Evolutionary conservation across 176 grass and related monocot species (phyloP).

Genomic region (Carex parvula): DNA sequence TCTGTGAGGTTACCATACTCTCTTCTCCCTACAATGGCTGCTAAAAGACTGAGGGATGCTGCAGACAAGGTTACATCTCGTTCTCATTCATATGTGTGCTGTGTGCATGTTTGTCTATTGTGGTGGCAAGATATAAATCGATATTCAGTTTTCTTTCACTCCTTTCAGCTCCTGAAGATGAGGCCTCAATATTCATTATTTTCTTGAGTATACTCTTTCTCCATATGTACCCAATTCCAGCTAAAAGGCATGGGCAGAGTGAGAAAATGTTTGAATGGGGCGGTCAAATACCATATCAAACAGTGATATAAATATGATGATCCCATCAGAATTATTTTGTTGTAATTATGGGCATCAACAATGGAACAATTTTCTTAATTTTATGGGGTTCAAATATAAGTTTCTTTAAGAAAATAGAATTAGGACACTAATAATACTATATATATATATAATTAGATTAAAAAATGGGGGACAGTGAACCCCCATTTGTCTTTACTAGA

Average conservation of each 20-base stretch:
- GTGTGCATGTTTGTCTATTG: slow-evolving; percentile 8
- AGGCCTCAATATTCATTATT: neutral
- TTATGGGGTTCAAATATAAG: no score
- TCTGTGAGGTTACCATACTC: slow-evolving; percentile 81
- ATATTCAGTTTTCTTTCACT: neutral
- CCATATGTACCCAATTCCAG: neutral
- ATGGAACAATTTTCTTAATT: no score
- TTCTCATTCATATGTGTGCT: slow-evolving; percentile 7
- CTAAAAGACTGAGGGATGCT: slow-evolving; percentile 68
- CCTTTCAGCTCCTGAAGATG: neutral
- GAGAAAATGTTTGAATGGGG: no score
- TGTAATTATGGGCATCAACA: no score
- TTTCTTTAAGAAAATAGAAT: no score
- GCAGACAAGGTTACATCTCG: slow-evolving; percentile 54
- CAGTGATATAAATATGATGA: no score
- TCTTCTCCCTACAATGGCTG: slow-evolving; percentile 74
- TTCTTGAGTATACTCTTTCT: neutral
- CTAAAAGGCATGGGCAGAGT: neutral
- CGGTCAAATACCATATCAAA: no score
- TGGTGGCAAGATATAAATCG: neutral
- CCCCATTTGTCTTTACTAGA: no score
- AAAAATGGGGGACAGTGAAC: no score
- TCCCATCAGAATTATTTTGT: no score
- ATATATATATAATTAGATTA: no score
- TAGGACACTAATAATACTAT: no score